phyloP scores from a whole-genome alignment of 305 asterid genomes.

The Petunia hybrid region DNA sequence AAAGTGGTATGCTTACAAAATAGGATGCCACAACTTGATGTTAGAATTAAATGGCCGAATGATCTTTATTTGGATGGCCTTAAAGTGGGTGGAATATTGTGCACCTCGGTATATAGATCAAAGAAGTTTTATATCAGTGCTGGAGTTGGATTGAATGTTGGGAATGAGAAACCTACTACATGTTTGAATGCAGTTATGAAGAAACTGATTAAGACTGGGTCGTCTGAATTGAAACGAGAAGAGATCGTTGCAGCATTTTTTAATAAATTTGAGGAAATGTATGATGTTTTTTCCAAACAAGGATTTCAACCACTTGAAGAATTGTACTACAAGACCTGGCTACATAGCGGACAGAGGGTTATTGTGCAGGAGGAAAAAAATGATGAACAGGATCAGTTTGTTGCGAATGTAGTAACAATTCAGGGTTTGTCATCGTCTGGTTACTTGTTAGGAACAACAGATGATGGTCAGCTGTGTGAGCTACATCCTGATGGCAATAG shows the following conservation, averaged over 20 bases:
- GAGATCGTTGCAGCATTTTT: conserved; percentile 86
- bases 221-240: conserved; percentile 64
- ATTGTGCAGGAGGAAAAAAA: conserved; percentile 63
- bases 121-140: conserved; percentile 88
- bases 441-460: conserved; percentile 59
- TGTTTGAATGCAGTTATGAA: conserved; percentile 77
- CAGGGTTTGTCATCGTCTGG: conserved; percentile 44
- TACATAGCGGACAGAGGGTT: conserved; percentile 90
- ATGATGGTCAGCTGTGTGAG: conserved; percentile 80
- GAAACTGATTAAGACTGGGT: conserved; percentile 49
- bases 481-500: conserved; percentile 99
- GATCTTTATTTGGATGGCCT: conserved; percentile 88
- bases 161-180: conserved; percentile 78
- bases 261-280: conserved; percentile 75
- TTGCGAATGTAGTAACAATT: conserved; percentile 75
- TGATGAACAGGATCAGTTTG: conserved; percentile 54
- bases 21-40: conserved; percentile 59
- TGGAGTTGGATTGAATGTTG: conserved; percentile 92
- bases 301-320: conserved; percentile 78
- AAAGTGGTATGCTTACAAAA: conserved; percentile 68
- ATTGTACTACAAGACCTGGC: conserved; percentile 71
- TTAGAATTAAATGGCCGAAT: conserved; percentile 99
- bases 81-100: conserved; percentile 92
- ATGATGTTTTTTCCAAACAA: conserved; percentile 61
- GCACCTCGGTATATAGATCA: conserved; percentile 90